phyloP scores from a whole-genome alignment of 805 yeast genomes.

The Sugiyamaella smithiae region DNA sequence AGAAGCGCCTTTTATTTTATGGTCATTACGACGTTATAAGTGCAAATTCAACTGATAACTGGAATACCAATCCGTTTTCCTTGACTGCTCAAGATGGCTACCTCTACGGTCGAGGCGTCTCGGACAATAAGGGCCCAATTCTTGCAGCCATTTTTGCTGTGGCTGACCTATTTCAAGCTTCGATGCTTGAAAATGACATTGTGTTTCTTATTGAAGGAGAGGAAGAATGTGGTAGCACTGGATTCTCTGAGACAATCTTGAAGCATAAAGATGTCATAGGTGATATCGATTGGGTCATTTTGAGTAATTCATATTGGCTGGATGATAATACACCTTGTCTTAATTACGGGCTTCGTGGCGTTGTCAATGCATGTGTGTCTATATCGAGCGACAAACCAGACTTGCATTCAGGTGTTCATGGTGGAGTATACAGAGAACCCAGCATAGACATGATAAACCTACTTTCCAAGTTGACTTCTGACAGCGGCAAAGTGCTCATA shows the following conservation, averaged over 20 bases:
- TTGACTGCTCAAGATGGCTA: conserved; percentile 80
- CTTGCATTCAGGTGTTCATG: conserved; percentile 94
- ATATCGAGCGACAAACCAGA: conserved; percentile 76
- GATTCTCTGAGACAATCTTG: conserved; percentile 68
- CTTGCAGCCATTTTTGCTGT: conserved; percentile 85
- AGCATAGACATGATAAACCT: conserved; percentile 78
- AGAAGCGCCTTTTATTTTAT: conserved; percentile 66
- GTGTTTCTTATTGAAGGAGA: conserved; percentile 90
- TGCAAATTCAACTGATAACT: conserved; percentile 57
- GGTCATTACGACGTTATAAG: conserved; percentile 96
- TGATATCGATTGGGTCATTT: conserved; percentile 79
- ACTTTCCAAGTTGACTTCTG: conserved; percentile 59
- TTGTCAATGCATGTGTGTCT: conserved; percentile 72
- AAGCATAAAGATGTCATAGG: conserved; percentile 54
- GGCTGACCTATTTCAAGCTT: conserved; percentile 57
- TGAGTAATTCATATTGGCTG: conserved; percentile 92
- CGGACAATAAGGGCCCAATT: conserved; percentile 93
- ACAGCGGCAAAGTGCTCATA: conserved; percentile 53
- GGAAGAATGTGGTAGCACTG: conserved; percentile 90
- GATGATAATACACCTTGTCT: conserved; percentile 86
- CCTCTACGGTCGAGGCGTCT: conserved; percentile 85
- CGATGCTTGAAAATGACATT: conserved; percentile 63
- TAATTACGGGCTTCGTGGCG: conserved; percentile 93
- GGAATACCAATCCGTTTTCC: conserved; percentile 79
- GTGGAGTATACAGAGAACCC: conserved; percentile 88